Evolutionary conservation across 495 filamentous ascomycete genomes (phyloP).

Genomic region (Acidiella bohemica): DNA sequence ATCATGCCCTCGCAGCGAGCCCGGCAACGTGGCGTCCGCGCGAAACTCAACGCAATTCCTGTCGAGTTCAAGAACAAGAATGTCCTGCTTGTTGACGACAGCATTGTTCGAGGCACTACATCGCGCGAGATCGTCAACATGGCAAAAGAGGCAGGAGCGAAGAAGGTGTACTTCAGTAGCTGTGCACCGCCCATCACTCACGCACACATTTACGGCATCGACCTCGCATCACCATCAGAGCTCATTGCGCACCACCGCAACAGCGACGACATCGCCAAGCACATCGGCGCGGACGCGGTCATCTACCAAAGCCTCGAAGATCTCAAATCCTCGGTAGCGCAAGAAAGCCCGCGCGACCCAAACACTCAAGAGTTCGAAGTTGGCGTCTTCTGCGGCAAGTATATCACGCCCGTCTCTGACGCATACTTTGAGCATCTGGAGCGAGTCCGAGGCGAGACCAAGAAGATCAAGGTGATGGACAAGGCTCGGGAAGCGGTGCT

Average conservation of each 20-base stretch:
- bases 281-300: slow-evolving; percentile 83
- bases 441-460: slow-evolving; percentile 54
- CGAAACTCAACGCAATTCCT: slow-evolving; percentile 73
- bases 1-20: slow-evolving; percentile 85
- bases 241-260: slow-evolving; percentile 72
- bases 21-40: slow-evolving; percentile 63
- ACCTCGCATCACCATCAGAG: slow-evolving; percentile 69
- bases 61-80: slow-evolving; percentile 75
- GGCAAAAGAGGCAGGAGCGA: slow-evolving; percentile 82
- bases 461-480: slow-evolving; percentile 57
- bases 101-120: slow-evolving; percentile 86
- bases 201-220: slow-evolving; percentile 76
- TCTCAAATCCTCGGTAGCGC: slow-evolving; percentile 65
- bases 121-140: slow-evolving; percentile 84
- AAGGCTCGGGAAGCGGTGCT: slow-evolving; percentile 55
- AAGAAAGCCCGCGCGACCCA: slow-evolving; percentile 44
- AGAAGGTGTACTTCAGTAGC: slow-evolving; percentile 79
- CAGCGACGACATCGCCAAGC: slow-evolving; percentile 51
- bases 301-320: slow-evolving; percentile 83
- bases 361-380: slow-evolving; percentile 63
- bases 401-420: slow-evolving; percentile 70
- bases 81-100: slow-evolving; percentile 83
- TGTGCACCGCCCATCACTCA: slow-evolving; percentile 79
- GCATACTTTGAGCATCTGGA: slow-evolving; percentile 83
- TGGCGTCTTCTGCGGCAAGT: slow-evolving; percentile 90